A percentile compares a stretch with the other conserved stretches of the same genome.
Evolutionary conservation across 1,139 yeast genomes (phyloP).

Genomic region (Yamadazyma mexicana): DNA sequence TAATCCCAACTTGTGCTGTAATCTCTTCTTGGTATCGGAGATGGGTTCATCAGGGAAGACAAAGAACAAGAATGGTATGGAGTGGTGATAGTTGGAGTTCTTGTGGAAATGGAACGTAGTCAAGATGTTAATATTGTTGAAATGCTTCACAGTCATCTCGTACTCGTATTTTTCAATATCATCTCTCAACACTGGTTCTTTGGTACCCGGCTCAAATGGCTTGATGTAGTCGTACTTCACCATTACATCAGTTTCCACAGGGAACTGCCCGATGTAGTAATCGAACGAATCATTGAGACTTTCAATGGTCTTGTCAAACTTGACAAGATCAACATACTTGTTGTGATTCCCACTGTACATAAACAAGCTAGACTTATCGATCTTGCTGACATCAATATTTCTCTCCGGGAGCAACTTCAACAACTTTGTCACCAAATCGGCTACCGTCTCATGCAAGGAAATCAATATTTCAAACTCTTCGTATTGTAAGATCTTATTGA

Average conservation of each 20-base stretch:
- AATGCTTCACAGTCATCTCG: constrained; percentile 28
- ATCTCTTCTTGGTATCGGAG: constrained; percentile 62
- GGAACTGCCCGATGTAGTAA: constrained; percentile 45
- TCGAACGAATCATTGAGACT: constrained; percentile 36
- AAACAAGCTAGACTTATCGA: constrained; percentile 48
- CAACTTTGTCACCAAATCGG: constrained; percentile 57
- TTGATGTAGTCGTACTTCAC: constrained; percentile 39
- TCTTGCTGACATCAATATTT: constrained; percentile 31
- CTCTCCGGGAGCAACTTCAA: constrained; percentile 54
- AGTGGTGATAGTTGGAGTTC: constrained; percentile 70
- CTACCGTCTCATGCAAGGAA: constrained; percentile 58
- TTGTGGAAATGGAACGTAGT: constrained; percentile 73
- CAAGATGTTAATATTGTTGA: constrained; percentile 41
- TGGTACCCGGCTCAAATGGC: constrained; percentile 22
- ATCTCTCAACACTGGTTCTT: constrained; percentile 15
- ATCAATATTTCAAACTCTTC: constrained; percentile 71
- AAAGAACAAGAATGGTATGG: constrained; percentile 83
- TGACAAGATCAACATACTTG: constrained; percentile 38
- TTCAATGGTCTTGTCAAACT: constrained; percentile 38
- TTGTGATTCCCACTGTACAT: constrained; percentile 56
- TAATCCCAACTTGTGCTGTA: constrained; percentile 68
- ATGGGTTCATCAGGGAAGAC: constrained; percentile 66
- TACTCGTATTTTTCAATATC: constrained; percentile 29
- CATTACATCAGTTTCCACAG: constrained; percentile 44
- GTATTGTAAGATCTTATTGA: constrained; percentile 60